Evolutionary conservation across 192 early-diverging fungal genomes (phyloP), one percentile per base, ranked within the genome.

Genomic region (Umbelopsis isabellina): DNA sequence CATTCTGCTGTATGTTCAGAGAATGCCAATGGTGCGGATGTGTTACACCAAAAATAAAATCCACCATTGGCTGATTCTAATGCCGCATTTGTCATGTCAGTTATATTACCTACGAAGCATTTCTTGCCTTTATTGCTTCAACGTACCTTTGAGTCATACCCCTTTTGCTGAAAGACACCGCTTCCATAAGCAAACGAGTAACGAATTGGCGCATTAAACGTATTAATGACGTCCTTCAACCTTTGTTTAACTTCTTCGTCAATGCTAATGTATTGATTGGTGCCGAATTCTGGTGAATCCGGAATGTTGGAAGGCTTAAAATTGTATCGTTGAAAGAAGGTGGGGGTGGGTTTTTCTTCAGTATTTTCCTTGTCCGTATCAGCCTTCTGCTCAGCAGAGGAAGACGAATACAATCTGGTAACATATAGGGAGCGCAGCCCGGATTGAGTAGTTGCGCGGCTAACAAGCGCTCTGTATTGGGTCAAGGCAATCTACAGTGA

Each of bases 1-100:
- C 89, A 80, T 98, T 88, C 77, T 96, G 94, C n/a, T 91, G 85
- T 44, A 98, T 84, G 77, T 99, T 99, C 52, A 97, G 84, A 25
- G 92, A 93, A 70, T 99, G 98, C 98, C 98, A 99, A 76, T 97
- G 95, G 68, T 92, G 89, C 15, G 97, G 90, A 78, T 99, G 93
- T 7, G 91, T 89, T 20, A 99, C 98, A 15, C 89, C 98, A 84
- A 99, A 95, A 15, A 99, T 91, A 67, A 96, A 87, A 82, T 99
- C 98, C 0, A 98, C 86, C 93, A 97, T 95, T 0, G 95, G 93
- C 61, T 91, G 80, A 65, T 84, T 78, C 83, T 78, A 49, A 46
- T 33, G 65, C 46, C 13, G 46, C 65, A 30, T 58, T 58, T 58
- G 53, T 61, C 55, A 61, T 33, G 55, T 61, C 55, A 61, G 30